phyloP scores from a whole-genome alignment of 1,284 basidiomycete species.

The Fomitopsis pinicola region DNA sequence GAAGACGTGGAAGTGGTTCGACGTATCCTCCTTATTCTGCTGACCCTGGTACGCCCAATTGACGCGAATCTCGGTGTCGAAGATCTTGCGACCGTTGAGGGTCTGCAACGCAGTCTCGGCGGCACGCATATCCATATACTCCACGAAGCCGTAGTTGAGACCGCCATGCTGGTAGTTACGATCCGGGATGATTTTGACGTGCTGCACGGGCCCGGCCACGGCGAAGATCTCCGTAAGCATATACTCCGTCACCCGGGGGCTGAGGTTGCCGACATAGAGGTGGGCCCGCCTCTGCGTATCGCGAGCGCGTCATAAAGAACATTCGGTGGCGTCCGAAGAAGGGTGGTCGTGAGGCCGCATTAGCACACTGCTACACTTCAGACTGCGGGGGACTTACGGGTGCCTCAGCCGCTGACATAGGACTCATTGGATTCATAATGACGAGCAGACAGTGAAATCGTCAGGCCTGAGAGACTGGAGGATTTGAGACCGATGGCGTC shows the following conservation, averaged over 20 bases:
- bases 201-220: slow-evolving; percentile 91
- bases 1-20: slow-evolving; percentile 95
- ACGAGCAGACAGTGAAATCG: slow-evolving; percentile 38
- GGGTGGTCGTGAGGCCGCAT: slow-evolving; percentile 2
- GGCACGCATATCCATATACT: slow-evolving; percentile 95
- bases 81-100: slow-evolving; percentile 96
- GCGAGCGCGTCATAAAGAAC: background rate
- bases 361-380: background rate
- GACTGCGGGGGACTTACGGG: slow-evolving; percentile 48
- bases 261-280: slow-evolving; percentile 96
- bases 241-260: slow-evolving; percentile 89
- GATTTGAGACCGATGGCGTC: slow-evolving; percentile 17
- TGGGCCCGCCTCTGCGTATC: slow-evolving; percentile 73
- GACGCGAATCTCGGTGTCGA: slow-evolving; percentile 95
- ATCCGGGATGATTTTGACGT: slow-evolving; percentile 98
- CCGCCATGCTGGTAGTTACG: slow-evolving; percentile 97
- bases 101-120: slow-evolving; percentile 97
- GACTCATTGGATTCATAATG: slow-evolving; percentile 76
- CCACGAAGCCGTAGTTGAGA: slow-evolving; percentile 98
- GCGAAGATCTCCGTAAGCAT: slow-evolving; percentile 97
- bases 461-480: slow-evolving; percentile 25
- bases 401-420: slow-evolving; percentile 66
- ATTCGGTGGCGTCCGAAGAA: background rate
- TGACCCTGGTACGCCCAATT: slow-evolving; percentile 98
- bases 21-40: slow-evolving; percentile 95